phyloP scores from a whole-genome alignment of 2,329 filamentous ascomycete genomes.

The Raffaelea albimanens region DNA sequence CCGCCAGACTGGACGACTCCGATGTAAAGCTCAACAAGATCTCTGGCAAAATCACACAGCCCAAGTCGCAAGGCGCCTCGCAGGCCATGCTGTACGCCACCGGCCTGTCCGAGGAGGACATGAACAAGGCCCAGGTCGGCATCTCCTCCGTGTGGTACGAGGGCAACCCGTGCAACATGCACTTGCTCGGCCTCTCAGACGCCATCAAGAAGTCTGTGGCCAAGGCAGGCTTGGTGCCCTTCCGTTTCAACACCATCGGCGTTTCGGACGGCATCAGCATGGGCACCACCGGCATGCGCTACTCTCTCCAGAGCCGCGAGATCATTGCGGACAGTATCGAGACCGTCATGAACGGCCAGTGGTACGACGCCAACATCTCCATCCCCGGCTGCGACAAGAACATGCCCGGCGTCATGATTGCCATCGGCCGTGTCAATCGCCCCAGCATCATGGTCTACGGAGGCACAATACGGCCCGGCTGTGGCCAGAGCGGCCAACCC shows the following conservation, averaged over 20 bases:
- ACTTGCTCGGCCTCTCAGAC: constrained; percentile 81
- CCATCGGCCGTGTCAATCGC: constrained; percentile 89
- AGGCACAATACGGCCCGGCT: constrained; percentile 86
- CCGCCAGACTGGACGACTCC: constrained; percentile 33
- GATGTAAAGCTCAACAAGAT: constrained; percentile 66
- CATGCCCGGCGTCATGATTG: constrained; percentile 89
- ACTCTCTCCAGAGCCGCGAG: constrained; percentile 87
- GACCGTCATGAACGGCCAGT: constrained; percentile 97
- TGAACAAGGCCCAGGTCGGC: constrained; percentile 94
- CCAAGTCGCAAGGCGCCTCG: constrained; percentile 94
- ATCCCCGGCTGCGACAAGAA: constrained; percentile 99
- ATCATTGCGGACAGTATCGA: constrained; percentile 97
- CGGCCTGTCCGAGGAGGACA: constrained; percentile 73
- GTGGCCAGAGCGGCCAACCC: constrained; percentile 62
- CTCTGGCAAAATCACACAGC: constrained; percentile 81
- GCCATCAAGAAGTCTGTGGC: constrained; percentile 54
- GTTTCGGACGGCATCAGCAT: constrained; percentile 97
- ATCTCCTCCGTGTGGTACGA: constrained; percentile 98
- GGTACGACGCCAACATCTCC: constrained; percentile 96
- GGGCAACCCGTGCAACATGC: constrained; percentile 99
- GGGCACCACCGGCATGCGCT: constrained; percentile 85
- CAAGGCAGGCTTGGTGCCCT: constrained; percentile 73
- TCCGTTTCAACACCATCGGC: constrained; percentile 98
- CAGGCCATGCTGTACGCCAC: constrained; percentile 99
- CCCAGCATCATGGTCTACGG: constrained; percentile 97